Evolutionary conservation across 179 eudicot species (phyloP).

Genomic region (Heliamphora pulchella): DNA sequence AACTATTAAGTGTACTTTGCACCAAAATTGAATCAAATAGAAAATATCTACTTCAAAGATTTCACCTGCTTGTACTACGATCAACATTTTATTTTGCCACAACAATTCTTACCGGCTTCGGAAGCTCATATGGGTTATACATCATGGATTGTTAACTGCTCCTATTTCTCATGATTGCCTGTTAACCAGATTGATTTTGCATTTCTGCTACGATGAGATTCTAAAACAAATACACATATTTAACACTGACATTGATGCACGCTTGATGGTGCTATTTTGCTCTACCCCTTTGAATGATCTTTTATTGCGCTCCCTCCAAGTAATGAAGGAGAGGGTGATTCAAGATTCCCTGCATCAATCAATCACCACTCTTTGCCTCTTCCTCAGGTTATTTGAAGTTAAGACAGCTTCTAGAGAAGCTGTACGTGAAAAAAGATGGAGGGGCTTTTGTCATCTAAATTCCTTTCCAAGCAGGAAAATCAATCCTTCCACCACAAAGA

Average conservation of each 20-base stretch:
- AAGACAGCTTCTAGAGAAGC: no score
- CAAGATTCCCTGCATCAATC: no score
- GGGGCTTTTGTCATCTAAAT: no score
- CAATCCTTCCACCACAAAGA: no score
- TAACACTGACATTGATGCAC: not conserved
- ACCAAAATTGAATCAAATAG: not conserved
- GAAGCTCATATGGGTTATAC: not conserved
- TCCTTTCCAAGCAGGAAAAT: no score
- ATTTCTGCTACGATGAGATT: not conserved
- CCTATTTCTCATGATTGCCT: not conserved
- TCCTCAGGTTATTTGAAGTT: no score
- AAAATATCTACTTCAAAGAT: not conserved
- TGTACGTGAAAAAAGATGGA: no score
- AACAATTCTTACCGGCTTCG: not conserved
- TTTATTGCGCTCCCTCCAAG: no score
- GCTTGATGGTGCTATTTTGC: not conserved
- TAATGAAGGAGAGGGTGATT: no score
- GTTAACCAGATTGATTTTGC: not conserved
- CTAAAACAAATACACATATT: not conserved
- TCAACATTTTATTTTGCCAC: not conserved
- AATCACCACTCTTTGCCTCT: no score
- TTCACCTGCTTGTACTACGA: not conserved
- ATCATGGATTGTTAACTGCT: not conserved
- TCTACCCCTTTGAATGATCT: no score
- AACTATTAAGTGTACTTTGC: not conserved